Percentiles rank a stretch among this genome's conserved stretches.
phyloP scores from a whole-genome alignment of 768 basidiomycete species.

The Termitomyces sp. region DNA sequence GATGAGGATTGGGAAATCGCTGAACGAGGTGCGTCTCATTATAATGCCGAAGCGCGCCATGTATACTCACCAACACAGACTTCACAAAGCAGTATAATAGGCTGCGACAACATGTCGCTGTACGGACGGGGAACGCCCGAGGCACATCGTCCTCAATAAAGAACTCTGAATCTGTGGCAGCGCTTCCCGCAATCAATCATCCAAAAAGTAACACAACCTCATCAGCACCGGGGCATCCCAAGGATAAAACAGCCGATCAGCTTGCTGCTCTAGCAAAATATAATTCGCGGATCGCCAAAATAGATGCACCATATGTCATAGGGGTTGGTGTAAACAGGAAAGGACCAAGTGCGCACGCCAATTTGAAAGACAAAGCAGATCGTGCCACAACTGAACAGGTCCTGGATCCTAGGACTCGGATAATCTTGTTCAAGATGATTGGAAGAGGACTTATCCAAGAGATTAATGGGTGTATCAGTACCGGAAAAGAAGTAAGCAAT shows the following conservation, averaged over 20 bases:
- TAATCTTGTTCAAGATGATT: constrained; percentile 96
- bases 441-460: constrained; percentile 83
- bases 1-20: constrained; percentile 89
- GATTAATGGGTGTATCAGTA: constrained; percentile 94
- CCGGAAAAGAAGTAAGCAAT: constrained; percentile 86
- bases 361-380: constrained; percentile 93
- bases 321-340: constrained; percentile 86
- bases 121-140: constrained; percentile 67
- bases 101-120: constrained; percentile 84
- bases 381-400: constrained; percentile 97
- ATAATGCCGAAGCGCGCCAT: not conserved
- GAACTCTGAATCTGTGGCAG: constrained; percentile 44
- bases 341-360: constrained; percentile 82
- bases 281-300: constrained; percentile 66
- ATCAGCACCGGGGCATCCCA: constrained; percentile 28
- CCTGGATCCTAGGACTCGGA: constrained; percentile 88
- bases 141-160: constrained; percentile 51
- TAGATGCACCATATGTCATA: constrained; percentile 67
- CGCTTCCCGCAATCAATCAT: constrained; percentile 70
- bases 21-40: constrained; percentile 57
- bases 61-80: constrained; percentile 45
- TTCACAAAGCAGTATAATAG: constrained; percentile 99
- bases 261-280: constrained; percentile 72
- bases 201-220: constrained; percentile 34
- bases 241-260: constrained; percentile 66